Percentiles rank a stretch among this genome's conserved stretches.
phyloP scores from a whole-genome alignment of 2,329 filamentous ascomycete species.

The Fusarium burgessii region DNA sequence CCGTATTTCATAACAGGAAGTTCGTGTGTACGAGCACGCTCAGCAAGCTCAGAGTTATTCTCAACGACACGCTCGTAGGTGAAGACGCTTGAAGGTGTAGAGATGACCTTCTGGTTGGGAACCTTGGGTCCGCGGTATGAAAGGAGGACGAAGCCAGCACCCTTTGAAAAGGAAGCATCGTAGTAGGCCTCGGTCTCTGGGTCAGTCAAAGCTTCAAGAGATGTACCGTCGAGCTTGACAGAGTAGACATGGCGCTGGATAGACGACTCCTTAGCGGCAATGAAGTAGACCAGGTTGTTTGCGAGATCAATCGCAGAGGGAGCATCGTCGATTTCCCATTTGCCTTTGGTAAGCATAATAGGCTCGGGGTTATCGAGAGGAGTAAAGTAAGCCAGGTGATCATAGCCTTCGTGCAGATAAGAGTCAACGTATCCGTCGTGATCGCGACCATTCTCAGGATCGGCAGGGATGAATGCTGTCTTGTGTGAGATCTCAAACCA shows the following conservation, averaged over 20 bases:
- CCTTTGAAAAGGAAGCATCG: slow-evolving; percentile 83
- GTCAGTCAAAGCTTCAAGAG: slow-evolving; percentile 79
- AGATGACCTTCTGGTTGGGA: slow-evolving; percentile 91
- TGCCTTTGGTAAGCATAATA: slow-evolving; percentile 84
- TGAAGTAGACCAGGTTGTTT: slow-evolving; percentile 91
- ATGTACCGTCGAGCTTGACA: slow-evolving; percentile 84
- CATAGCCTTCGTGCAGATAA: slow-evolving; percentile 84
- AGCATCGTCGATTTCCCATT: slow-evolving; percentile 91
- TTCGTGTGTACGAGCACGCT: slow-evolving; percentile 79
- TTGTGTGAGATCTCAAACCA: slow-evolving; percentile 96
- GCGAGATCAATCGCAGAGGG: slow-evolving; percentile 87
- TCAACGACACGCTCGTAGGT: slow-evolving; percentile 80
- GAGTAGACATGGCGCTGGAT: slow-evolving; percentile 94
- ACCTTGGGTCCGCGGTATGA: slow-evolving; percentile 86
- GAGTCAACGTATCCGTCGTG: slow-evolving; percentile 95
- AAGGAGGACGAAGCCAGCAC: slow-evolving; percentile 85
- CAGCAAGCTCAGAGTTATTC: slow-evolving; percentile 77
- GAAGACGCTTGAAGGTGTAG: slow-evolving; percentile 76
- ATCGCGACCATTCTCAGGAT: slow-evolving; percentile 78
- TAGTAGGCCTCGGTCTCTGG: slow-evolving; percentile 82
- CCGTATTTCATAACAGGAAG: slow-evolving; percentile 86
- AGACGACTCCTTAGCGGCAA: slow-evolving; percentile 86
- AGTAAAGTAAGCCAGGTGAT: slow-evolving; percentile 93
- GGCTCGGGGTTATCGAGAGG: slow-evolving; percentile 87
- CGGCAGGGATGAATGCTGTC: slow-evolving; percentile 87